Conservation (phyloP, 768 basidiomycete species). For the Leccinum disarticulatum region DNA sequence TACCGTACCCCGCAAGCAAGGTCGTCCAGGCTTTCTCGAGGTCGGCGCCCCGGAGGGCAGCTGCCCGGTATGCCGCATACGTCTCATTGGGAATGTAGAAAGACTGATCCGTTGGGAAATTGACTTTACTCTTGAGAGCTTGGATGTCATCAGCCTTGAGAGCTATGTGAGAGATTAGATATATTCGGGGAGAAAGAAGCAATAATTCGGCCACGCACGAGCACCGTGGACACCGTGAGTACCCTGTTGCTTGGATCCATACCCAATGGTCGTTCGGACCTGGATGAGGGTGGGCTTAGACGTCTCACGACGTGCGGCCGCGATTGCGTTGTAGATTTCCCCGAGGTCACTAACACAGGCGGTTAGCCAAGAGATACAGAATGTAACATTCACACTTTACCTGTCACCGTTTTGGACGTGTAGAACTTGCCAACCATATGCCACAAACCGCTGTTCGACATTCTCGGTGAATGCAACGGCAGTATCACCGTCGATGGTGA, state of each 20-base stretch:
- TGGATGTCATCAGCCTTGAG: conserved; percentile 91
- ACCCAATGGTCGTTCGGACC: conserved; percentile 89
- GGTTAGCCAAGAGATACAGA: conserved; percentile 14
- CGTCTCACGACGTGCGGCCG: conserved; percentile 70
- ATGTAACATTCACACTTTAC: conserved; percentile 38
- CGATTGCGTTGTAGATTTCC: conserved; percentile 76
- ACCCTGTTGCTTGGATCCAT: conserved; percentile 89
- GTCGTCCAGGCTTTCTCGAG: conserved; percentile 74
- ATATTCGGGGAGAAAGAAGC: background rate
- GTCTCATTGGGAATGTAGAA: conserved; percentile 79
- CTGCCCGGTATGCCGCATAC: conserved; percentile 63
- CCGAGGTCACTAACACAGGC: conserved; percentile 61
- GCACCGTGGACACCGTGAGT: conserved; percentile 94
- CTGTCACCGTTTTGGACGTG: conserved; percentile 77
- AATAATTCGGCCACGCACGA: conserved; percentile 54
- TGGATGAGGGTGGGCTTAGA: conserved; percentile 86
- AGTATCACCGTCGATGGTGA: conserved; percentile 95
- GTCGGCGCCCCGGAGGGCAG: conserved; percentile 70
- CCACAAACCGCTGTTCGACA: conserved; percentile 80
- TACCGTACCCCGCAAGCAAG: conserved; percentile 63
- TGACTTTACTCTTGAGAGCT: conserved; percentile 79
- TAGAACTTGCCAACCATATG: conserved; percentile 95
- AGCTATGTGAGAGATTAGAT: conserved; percentile 44
- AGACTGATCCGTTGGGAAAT: conserved; percentile 72
- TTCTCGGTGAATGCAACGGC: conserved; percentile 92